Conservation (phyloP, 1,139 yeast species). For the Citeromyces siamensis region DNA sequence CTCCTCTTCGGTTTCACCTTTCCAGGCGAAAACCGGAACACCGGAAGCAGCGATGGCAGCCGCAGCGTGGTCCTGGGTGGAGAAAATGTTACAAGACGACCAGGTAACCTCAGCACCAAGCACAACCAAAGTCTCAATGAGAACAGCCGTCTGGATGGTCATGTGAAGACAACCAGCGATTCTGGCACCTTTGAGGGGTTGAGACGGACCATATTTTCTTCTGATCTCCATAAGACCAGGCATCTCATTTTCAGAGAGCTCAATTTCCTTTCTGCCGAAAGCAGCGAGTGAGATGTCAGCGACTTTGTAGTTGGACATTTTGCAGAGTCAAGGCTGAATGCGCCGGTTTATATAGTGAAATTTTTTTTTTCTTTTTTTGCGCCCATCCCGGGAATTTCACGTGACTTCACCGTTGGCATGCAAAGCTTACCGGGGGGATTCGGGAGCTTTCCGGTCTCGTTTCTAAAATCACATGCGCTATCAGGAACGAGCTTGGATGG, state of each 20-base stretch:
- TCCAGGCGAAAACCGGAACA: constrained; percentile 99
- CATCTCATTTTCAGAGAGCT: constrained; percentile 99
- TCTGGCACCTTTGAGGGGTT: constrained; percentile 98
- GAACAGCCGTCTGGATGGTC: constrained; percentile 99
- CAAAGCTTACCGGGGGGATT: neutral
- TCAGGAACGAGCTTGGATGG: too few species aligned
- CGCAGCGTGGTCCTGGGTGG: constrained; percentile 99
- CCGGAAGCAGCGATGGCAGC: constrained; percentile 99
- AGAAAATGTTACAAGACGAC: constrained; percentile 99
- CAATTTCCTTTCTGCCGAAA: constrained; percentile 99
- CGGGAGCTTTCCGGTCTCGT: neutral
- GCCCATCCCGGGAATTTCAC: neutral
- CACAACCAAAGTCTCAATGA: constrained; percentile 94
- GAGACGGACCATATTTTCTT: constrained; percentile 80
- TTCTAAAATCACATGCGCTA: too few species aligned
- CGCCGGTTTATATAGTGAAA: constrained; percentile 3
- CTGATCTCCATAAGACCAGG: constrained; percentile 99
- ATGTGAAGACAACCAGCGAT: constrained; percentile 99
- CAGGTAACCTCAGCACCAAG: constrained; percentile 99
- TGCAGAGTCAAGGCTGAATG: neutral
- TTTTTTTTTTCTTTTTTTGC: constrained; percentile 6
- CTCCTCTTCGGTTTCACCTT: constrained; percentile 99
- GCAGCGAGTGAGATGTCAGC: constrained; percentile 99
- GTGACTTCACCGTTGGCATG: neutral
- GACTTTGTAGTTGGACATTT: constrained; percentile 77